Conservation (phyloP, 2,329 filamentous ascomycete genomes). For the Fusarium sp. region DNA sequence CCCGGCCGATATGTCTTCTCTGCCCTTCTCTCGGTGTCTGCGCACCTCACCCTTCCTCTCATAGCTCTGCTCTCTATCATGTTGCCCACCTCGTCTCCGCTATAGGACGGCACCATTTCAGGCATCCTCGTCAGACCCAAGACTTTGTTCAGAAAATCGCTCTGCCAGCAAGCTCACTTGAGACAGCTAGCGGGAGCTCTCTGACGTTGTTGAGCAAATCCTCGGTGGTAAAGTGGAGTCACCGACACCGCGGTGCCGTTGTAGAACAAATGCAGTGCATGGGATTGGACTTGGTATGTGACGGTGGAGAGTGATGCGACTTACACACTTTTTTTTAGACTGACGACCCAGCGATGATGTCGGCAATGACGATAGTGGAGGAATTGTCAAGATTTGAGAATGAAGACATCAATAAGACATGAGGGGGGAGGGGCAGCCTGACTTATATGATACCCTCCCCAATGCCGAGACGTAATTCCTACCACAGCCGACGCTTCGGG, state of each 20-base stretch:
- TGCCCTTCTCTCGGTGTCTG: conserved; percentile 41
- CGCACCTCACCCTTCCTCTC: conserved; percentile 45
- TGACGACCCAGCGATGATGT: conserved; percentile 45
- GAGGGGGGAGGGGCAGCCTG: conserved; percentile 36
- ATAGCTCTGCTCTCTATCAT: conserved; percentile 33
- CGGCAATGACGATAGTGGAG: conserved; percentile 40
- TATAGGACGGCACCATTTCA: conserved; percentile 33
- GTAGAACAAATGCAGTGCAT: conserved; percentile 37
- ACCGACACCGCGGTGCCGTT: conserved; percentile 35
- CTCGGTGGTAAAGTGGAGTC: conserved; percentile 51
- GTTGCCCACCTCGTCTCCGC: conserved; percentile 40
- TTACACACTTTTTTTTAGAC: conserved; percentile 44
- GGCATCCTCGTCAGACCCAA: conserved; percentile 39
- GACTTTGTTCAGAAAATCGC: conserved; percentile 40
- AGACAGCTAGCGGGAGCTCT: conserved; percentile 47
- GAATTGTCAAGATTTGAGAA: conserved; percentile 26
- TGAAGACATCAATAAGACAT: conserved; percentile 23
- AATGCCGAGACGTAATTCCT: conserved; percentile 52
- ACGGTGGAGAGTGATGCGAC: conserved; percentile 45
- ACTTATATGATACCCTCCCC: conserved; percentile 48
- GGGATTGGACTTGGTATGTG: conserved; percentile 43
- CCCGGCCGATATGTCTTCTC: conserved; percentile 45
- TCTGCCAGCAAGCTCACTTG: conserved; percentile 44
- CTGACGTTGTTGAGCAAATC: conserved; percentile 43
- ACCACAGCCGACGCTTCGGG: conserved; percentile 50